Base-by-base conservation (phyloP, 2,329 filamentous ascomycete species). In the Sporothrix humicola region DNA sequence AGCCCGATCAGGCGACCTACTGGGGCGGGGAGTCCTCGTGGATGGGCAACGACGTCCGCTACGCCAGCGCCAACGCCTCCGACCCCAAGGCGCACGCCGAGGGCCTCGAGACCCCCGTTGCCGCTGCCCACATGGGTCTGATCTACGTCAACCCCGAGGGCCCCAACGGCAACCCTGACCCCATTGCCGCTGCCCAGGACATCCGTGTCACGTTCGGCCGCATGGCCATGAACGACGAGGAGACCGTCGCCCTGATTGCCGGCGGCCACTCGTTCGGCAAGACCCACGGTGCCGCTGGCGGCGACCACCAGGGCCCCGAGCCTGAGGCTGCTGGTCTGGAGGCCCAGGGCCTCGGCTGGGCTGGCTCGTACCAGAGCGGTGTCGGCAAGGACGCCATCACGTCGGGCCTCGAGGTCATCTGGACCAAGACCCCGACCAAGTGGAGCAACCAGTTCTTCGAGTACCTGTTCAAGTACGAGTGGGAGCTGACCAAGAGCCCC, bases 71-170 rank as follows among this genome's bases (percentile, higher is more conserved):
- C 72, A 80, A 84, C 77, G 77, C 77, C 3, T 80, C 82, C 69
- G 78, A 82, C 76, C 79, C 80, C 75, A 80, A 81, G n/a, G 78
- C 83, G 76, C 84, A 80, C 20, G 84, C 88, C 77, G 83, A 90
- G 74, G 86, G 93, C 31, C 86, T 93, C 6, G 91, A 94, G 82
- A 82, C 86, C 78, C 92, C 92, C 1, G 81, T 94, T 15, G 91
- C 85, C 8, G 89, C 92, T 59, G 85, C 90, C 44, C 89, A 92
- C 82, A 92, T 93, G 89, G 92, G 92, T 79, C 83, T 95, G 78
- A 94, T 95, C 80, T 95, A 95, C 81, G 92, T 94, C 75, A 94
- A 95, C 84, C 92, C 92, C 2, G 91, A 94, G 81, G 92, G 92
- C 8, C 92, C 92, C 42, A 90, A 94, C 77, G 91, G 89, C 74